Percentiles rank a stretch among this genome's conserved stretches.
Conservation (phyloP, 2,329 filamentous ascomycete genomes). For the Calcarisporium arbuscula region DNA sequence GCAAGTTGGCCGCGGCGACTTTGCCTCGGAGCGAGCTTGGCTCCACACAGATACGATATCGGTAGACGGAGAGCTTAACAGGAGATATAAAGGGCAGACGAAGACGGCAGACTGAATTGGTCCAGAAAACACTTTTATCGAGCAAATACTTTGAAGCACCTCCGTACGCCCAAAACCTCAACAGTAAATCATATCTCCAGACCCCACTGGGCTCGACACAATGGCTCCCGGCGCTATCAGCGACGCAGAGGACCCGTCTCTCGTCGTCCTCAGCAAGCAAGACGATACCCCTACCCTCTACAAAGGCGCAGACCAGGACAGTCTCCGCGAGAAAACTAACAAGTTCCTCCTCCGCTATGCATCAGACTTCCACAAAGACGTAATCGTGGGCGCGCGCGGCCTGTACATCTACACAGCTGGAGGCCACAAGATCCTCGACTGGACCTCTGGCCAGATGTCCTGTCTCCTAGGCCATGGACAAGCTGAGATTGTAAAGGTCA, state of each 20-base stretch:
- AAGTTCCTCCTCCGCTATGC: conserved; percentile 20
- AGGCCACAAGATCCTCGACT: conserved; percentile 46
- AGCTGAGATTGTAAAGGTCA: conserved; percentile 49
- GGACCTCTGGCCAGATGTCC: conserved; percentile 56
- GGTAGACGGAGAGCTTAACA: no score
- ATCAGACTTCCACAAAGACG: conserved; percentile 19
- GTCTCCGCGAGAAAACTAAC: conserved; percentile 15
- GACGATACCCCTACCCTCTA: conserved; percentile 14
- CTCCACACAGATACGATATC: conserved; percentile 11
- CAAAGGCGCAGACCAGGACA: conserved; percentile 12
- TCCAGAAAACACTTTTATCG: neutral
- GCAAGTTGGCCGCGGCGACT: conserved; percentile 10
- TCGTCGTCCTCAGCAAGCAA: conserved; percentile 6
- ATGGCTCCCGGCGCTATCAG: conserved; percentile 18
- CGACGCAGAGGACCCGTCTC: conserved; percentile 5
- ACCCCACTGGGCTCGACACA: no score
- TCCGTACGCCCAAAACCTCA: no score
- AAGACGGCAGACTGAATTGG: no score
- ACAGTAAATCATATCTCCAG: no score
- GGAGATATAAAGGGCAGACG: no score
- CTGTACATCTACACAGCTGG: conserved; percentile 39
- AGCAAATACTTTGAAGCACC: neutral
- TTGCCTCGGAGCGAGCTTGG: neutral
- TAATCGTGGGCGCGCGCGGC: conserved; percentile 37
- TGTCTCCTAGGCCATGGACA: conserved; percentile 53